Evolutionary conservation across 441 rosid genomes (phyloP), one percentile per base, ranked within the genome.

Genomic region (Gossypium davidsonii): DNA sequence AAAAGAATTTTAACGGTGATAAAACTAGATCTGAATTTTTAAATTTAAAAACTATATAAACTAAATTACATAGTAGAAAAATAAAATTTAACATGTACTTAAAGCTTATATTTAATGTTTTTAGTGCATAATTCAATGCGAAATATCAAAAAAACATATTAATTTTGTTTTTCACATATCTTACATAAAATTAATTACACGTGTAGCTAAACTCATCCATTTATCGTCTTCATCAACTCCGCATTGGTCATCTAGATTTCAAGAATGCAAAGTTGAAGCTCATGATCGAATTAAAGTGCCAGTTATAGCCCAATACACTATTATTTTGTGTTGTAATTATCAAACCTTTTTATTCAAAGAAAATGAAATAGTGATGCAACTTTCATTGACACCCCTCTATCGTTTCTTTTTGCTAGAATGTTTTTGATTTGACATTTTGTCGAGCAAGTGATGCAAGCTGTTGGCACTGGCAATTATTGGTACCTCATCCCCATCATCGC

Each of bases 291-390:
- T 49, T 49, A 3, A 21, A 2, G 17, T 55, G 14, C 25, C 23
- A 76, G 46, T 59, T 59, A 11, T 65, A 15, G 55, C 70, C 66
- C 21, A 64, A 76, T 6, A 58, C 48, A 46, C 44, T 15, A 76
- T 59, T 49, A 39, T 9, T 49, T 57, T 23, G 78, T 51, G 18
- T 31, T 59, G 76, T 76, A 65, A 71, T 70, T 70, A 65, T 70
- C 73, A 73, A 70, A 52, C 31, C 53, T 56, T 76, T 71, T 10
- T 31, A 0, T 3, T 12, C 17, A 18, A n/a, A 0, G 12, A 66
- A 44, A 65, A 20, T 0, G 7, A 18, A 26, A 49, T 39, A 55
- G 46, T 2, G 21, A 53, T 57, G 48, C 68, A 48, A 44, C 56
- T 72, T 73, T 37, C 25, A 76, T 7, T 18, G n/a, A 15, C 64